phyloP scores from a whole-genome alignment of 108 stramenopile species.

The Conticribra weissflogii region DNA sequence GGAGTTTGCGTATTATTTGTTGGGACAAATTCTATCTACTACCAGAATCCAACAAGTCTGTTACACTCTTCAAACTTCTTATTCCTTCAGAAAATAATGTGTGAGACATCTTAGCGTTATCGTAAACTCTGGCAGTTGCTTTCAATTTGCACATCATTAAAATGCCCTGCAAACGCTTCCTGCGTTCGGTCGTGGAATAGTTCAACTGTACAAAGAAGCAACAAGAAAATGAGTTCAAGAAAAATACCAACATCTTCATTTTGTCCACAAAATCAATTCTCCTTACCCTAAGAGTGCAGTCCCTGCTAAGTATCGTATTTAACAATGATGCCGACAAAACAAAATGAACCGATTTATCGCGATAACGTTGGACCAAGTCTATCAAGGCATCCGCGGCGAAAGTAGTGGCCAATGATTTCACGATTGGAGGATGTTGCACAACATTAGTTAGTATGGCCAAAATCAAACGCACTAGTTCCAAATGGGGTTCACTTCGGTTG shows the following conservation, averaged over 20 bases:
- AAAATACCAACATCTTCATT: background rate
- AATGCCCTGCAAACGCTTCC: constrained; percentile 18
- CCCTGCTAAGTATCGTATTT: constrained; percentile 13
- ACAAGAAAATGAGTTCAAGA: background rate
- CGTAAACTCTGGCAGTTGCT: constrained; percentile 7
- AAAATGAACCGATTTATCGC: constrained; percentile 65
- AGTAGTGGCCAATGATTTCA: constrained; percentile 52
- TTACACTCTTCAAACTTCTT: constrained; percentile 23
- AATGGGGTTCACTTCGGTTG: constrained; percentile 91
- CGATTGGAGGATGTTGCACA: constrained; percentile 48
- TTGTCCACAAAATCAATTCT: background rate
- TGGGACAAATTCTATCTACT: no score
- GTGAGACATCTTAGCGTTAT: background rate
- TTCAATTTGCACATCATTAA: constrained; percentile 23
- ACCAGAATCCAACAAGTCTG: no score
- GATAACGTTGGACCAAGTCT: constrained; percentile 88
- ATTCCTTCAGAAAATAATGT: constrained; percentile 11
- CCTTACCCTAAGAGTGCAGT: constrained; percentile 10
- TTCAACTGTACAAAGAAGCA: background rate
- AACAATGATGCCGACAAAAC: constrained; percentile 30
- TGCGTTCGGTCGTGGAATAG: constrained; percentile 25
- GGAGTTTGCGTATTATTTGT: no score
- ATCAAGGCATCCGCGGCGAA: constrained; percentile 62
- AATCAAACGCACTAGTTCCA: constrained; percentile 76
- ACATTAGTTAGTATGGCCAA: constrained; percentile 81